Evolutionary conservation across 257 asterid genomes (phyloP).

Genomic region (Verbena officinalis): DNA sequence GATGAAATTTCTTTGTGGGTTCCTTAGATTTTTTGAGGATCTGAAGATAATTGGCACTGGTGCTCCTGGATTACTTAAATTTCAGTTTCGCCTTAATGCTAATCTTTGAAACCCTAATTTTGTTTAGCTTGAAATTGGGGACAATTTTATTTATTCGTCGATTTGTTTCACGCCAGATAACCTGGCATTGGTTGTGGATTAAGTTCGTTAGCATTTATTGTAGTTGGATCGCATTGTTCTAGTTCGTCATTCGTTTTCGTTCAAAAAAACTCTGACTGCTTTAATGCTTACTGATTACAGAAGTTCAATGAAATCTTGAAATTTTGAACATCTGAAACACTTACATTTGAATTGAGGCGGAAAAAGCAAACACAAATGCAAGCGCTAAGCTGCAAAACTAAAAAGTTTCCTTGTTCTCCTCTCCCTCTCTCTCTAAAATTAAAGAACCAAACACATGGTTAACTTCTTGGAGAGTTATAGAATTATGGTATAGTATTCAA

Average conservation of each 20-base stretch:
- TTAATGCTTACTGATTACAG: conserved; percentile 1
- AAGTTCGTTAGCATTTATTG: conserved; percentile 12
- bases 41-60: neutral
- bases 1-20: neutral
- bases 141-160: neutral
- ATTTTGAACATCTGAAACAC: neutral
- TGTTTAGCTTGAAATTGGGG: neutral
- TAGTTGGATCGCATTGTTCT: conserved; percentile 1
- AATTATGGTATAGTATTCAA: neutral
- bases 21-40: conserved; percentile 25
- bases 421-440: too few species aligned
- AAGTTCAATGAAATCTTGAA: neutral
- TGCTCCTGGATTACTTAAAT: conserved; percentile 5
- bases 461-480: neutral
- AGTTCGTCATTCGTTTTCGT: neutral
- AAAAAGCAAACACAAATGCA: too few species aligned
- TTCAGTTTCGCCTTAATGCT: neutral
- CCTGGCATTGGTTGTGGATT: neutral
- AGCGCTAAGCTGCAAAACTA: too few species aligned
- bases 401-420: too few species aligned
- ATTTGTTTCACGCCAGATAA: neutral
- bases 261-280: neutral
- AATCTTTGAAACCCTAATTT: conserved; percentile 18
- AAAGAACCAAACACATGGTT: neutral
- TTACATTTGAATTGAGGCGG: too few species aligned